phyloP scores from a whole-genome alignment of 2,329 filamentous ascomycete species.

The Penicillium fuscoglaucum region DNA sequence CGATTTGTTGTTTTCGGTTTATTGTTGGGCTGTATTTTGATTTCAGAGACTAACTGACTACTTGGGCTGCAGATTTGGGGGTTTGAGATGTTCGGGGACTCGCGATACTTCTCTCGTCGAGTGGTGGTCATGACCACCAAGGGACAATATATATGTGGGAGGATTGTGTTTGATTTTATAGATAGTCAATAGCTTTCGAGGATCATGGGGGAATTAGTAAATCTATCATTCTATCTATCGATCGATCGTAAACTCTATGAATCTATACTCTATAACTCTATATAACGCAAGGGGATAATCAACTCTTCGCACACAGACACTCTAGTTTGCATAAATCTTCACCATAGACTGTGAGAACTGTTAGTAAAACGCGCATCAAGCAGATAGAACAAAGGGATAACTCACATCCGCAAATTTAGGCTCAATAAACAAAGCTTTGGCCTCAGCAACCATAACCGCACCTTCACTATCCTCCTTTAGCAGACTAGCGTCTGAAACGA shows the following conservation, averaged over 20 bases:
- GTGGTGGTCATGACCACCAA: not conserved
- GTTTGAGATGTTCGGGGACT: not conserved
- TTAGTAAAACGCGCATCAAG: not conserved
- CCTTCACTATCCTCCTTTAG: conserved; percentile 24
- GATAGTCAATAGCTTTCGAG: not conserved
- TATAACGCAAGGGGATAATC: not conserved
- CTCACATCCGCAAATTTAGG: conserved; percentile 40
- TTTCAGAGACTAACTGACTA: too few relatives aligned
- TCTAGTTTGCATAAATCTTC: conserved; percentile 28
- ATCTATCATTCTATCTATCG: not conserved
- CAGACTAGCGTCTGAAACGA: conserved; percentile 15
- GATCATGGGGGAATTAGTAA: not conserved
- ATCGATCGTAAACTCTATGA: not conserved
- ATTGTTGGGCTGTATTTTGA: too few relatives aligned
- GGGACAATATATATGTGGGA: conserved; percentile 1
- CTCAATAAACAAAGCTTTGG: conserved; percentile 41
- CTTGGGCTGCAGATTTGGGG: conserved; percentile 2
- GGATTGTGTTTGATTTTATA: conserved; percentile 2
- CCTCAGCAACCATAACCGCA: conserved; percentile 36
- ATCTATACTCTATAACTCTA: not conserved
- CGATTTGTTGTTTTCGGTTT: too few relatives aligned
- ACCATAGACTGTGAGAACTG: conserved; percentile 33
- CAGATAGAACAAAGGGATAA: not conserved
- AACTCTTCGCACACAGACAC: not conserved
- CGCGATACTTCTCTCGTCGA: conserved; percentile 5